These are phyloP conservation scores for Diutina catenulata DNA, from an alignment of 1,139 yeast species.

Conservation along the genomic window DNA sequence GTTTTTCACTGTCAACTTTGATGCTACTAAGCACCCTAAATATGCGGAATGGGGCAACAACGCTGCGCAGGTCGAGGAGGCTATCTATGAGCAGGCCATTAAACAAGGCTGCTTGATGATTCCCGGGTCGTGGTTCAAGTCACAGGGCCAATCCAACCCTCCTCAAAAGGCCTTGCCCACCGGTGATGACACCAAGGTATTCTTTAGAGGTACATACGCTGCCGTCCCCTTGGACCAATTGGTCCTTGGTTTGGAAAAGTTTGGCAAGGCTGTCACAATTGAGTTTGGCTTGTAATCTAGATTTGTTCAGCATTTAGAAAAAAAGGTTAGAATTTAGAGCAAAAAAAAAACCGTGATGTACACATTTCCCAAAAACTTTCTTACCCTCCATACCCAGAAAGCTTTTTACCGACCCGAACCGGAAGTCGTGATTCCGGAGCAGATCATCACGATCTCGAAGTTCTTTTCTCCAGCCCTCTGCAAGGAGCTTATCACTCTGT, in stretches of 20 bases:
- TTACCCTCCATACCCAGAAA: slow-evolving; percentile 13
- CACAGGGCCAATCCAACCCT: slow-evolving; percentile 31
- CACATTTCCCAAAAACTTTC: slow-evolving; percentile 20
- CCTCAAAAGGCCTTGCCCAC: slow-evolving; percentile 35
- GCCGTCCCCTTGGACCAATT: slow-evolving; percentile 61
- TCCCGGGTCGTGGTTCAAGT: slow-evolving; percentile 86
- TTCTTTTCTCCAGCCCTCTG: slow-evolving; percentile 34
- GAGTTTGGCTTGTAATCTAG: slow-evolving; percentile 22
- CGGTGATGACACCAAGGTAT: slow-evolving; percentile 31
- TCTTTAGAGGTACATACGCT: slow-evolving; percentile 88
- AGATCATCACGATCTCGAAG: slow-evolving; percentile 35
- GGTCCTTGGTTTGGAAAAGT: slow-evolving; percentile 48
- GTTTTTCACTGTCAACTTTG: slow-evolving; percentile 75
- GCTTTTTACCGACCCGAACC: slow-evolving; percentile 25
- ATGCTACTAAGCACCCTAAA: slow-evolving; percentile 71
- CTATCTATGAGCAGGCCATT: slow-evolving; percentile 54
- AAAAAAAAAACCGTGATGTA: too few relatives aligned
- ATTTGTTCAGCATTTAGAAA: not conserved
- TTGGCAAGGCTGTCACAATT: slow-evolving; percentile 45
- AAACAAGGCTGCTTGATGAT: slow-evolving; percentile 62
- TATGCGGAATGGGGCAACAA: slow-evolving; percentile 41
- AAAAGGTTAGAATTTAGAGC: too few relatives aligned
- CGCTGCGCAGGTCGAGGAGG: slow-evolving; percentile 48
- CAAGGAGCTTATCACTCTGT: slow-evolving; percentile 28
- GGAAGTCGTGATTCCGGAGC: slow-evolving; percentile 21